A percentile compares a stretch with the other conserved stretches of the same genome.
Conservation (phyloP, 2,329 filamentous ascomycete species). For the Scedosporium dehoogii region DNA sequence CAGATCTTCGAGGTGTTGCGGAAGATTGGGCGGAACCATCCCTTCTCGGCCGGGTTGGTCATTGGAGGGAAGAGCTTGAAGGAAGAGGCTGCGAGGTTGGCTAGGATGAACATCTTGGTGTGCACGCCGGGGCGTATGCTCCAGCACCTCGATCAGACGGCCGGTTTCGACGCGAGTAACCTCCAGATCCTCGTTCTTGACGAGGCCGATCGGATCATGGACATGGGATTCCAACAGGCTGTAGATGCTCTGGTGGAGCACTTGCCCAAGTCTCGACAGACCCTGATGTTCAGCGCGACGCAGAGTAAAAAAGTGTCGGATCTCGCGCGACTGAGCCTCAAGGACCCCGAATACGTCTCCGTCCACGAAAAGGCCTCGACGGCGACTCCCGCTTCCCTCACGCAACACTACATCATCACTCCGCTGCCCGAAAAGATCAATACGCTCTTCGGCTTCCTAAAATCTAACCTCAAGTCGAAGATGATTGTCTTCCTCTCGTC, state of each 20-base stretch:
- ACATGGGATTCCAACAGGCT: constrained; percentile 88
- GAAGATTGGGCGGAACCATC: constrained; percentile 80
- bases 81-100: constrained; percentile 75
- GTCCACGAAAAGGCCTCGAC: constrained; percentile 75
- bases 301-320: constrained; percentile 93
- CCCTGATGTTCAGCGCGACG: constrained; percentile 89
- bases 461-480: constrained; percentile 83
- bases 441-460: constrained; percentile 85
- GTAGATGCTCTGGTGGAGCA: constrained; percentile 92
- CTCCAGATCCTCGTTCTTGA: constrained; percentile 89
- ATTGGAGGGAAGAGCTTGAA: constrained; percentile 88
- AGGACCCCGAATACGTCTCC: constrained; percentile 88
- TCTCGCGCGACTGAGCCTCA: constrained; percentile 75
- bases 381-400: constrained; percentile 73
- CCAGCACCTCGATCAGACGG: constrained; percentile 92
- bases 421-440: constrained; percentile 83
- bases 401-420: constrained; percentile 85
- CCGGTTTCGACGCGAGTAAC: constrained; percentile 80
- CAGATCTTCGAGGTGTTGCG: constrained; percentile 93
- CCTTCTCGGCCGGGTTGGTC: constrained; percentile 84
- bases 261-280: constrained; percentile 76
- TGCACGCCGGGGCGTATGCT: constrained; percentile 92
- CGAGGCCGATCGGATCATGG: constrained; percentile 92
- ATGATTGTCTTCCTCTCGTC: constrained; percentile 93
- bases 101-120: constrained; percentile 93